phyloP scores from a whole-genome alignment of 306 rosid genomes.

The Casuarina equisetifolia region DNA sequence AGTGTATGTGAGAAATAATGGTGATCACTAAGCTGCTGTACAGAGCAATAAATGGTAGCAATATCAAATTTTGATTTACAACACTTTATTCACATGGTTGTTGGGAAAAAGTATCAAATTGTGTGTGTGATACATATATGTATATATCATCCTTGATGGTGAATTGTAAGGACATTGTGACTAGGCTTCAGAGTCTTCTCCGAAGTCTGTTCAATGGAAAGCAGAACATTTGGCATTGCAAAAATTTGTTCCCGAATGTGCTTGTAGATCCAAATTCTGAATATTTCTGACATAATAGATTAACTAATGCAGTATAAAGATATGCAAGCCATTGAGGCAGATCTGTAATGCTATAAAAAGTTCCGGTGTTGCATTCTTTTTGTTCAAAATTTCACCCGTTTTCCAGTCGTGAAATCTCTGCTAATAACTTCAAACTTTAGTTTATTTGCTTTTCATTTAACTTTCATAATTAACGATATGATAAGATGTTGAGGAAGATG shows the following conservation, averaged over 20 bases:
- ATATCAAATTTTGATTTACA: neutral
- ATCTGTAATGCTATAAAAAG: neutral
- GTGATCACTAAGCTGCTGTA: conserved; percentile 12
- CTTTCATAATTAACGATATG: neutral
- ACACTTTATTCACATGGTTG: neutral
- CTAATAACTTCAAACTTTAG: neutral
- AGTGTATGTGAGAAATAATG: conserved; percentile 8
- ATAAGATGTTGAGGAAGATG: neutral
- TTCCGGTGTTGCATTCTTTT: neutral
- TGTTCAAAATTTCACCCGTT: neutral
- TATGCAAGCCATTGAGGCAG: neutral
- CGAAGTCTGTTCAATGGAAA: neutral
- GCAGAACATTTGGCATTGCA: neutral
- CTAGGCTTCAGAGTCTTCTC: neutral
- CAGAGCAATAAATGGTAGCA: neutral
- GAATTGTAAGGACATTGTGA: no score
- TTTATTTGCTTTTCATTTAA: neutral
- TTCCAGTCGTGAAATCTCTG: neutral
- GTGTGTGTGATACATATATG: no score
- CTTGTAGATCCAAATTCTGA: neutral
- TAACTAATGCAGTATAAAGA: neutral
- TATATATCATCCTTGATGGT: neutral
- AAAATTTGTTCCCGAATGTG: neutral
- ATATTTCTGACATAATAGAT: neutral
- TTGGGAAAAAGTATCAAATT: neutral